A percentile compares a stretch with the other conserved stretches of the same genome.
Evolutionary conservation across 768 basidiomycete species (phyloP).

Genomic region (Mycena capillaripes): DNA sequence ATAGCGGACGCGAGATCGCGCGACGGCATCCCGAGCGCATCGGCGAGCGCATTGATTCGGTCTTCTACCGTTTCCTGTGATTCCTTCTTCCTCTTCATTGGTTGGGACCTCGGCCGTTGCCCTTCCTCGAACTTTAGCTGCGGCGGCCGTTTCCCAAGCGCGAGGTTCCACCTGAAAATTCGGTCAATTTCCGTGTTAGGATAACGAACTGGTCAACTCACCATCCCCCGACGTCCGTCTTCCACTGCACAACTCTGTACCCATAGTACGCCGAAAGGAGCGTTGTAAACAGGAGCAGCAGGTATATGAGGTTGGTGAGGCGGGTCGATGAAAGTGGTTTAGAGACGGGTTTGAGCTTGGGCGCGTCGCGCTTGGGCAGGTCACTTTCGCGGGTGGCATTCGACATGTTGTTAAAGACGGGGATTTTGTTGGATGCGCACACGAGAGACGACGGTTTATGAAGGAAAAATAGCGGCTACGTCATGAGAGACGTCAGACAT

Average conservation of each 20-base stretch:
- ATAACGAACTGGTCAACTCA: neutral
- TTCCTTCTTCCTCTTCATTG: constrained; percentile 25
- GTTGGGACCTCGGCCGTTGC: neutral
- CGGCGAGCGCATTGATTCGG: constrained; percentile 71
- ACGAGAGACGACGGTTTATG: neutral
- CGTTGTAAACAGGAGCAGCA: constrained; percentile 55
- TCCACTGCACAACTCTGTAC: constrained; percentile 64
- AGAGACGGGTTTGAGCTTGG: constrained; percentile 51
- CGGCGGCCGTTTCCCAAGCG: constrained; percentile 54
- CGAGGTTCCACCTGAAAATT: constrained; percentile 60
- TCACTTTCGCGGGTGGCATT: neutral
- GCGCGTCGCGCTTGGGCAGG: constrained; percentile 43
- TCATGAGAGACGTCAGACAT: neutral
- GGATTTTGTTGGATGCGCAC: neutral
- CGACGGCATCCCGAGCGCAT: constrained; percentile 72
- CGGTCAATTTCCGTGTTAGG: neutral
- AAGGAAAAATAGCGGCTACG: neutral
- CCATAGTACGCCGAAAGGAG: constrained; percentile 65
- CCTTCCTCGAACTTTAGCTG: constrained; percentile 25
- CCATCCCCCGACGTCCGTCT: constrained; percentile 71
- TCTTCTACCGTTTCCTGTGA: constrained; percentile 59
- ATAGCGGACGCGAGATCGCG: constrained; percentile 75
- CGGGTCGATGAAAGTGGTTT: constrained; percentile 60
- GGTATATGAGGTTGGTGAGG: constrained; percentile 65
- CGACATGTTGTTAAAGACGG: constrained; percentile 4